Conservation (phyloP, 257 asterid species). For the Solanum stenotomum region DNA sequence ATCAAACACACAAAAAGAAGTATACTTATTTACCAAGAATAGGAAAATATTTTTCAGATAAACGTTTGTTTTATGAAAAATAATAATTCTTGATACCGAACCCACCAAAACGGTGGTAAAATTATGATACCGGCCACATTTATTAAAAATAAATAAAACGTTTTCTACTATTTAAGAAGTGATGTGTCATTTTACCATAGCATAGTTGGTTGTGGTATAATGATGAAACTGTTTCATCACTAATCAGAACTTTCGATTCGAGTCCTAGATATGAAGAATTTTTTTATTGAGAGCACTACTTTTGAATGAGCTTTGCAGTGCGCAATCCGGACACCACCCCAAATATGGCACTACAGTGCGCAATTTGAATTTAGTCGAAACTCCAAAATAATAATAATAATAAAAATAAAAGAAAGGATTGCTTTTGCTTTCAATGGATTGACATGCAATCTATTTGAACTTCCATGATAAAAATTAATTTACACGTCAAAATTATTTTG, state of each 20-base stretch:
- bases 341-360: accelerated
- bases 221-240: too few relatives aligned
- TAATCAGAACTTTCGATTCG: too few relatives aligned
- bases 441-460: neutral
- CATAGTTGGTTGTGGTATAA: neutral
- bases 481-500: neutral
- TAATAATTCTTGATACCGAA: neutral
- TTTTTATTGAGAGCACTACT: accelerated
- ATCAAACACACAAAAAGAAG: neutral
- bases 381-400: too few relatives aligned
- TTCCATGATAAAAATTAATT: neutral
- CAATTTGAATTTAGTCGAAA: too few relatives aligned
- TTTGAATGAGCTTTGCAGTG: accelerated
- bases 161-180: neutral
- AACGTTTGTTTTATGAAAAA: neutral
- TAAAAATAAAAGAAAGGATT: neutral
- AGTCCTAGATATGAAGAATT: too few relatives aligned
- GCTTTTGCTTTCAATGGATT: neutral
- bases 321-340: accelerated
- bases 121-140: neutral
- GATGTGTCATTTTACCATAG: neutral
- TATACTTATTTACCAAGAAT: neutral
- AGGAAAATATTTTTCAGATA: neutral
- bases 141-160: neutral
- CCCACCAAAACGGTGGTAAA: neutral